Base-by-base conservation (phyloP, 495 filamentous ascomycete species). In the Aspergillus taichungensis region DNA sequence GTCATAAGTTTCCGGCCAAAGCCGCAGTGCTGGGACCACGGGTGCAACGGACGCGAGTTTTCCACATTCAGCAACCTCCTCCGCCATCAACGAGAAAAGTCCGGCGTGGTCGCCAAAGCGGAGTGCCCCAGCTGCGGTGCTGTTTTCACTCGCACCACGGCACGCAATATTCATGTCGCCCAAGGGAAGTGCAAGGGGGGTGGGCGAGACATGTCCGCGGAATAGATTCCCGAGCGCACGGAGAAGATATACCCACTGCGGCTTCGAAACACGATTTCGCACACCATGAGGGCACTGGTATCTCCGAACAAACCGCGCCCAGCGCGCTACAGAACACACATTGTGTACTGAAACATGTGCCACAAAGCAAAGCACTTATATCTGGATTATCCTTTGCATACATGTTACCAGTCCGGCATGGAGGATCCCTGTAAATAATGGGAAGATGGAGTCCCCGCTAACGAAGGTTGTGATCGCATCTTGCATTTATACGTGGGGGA, bases 11-110 rank as follows among this genome's bases (percentile, higher is more conserved):
- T 79, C 40, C 78, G 86, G 45, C 87, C 86, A 6, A 90, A 89
- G 63, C 88, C 89, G 4, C 89, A 94, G 60, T 95, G 89, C 64
- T 95, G 86, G 86, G 89, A 95, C 38, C 89, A 95, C 53, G 89
- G 88, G 7, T 95, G 89, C 73, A 94, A 94, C 56, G 89, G 89
- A 27, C 82, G 89, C 11, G 84, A 92, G 54, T 95, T 95, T 60
- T 94, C 87, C 2, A 95, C 89, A 9, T 95, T 95, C 59, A 94
- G 88, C 79, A 95, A 95, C 60, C 76, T 95, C 0, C 73, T 95
- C 5, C 76, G 89, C 32, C 89, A 95, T 57, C 89, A 95, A 58
- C 78, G 89, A n/a, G 89, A 95, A 60, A 94, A 92, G 60, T 91
- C 87, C 1, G 89, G 89, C 7, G 87, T 85, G 12, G 87, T 90